Base-by-base conservation (phyloP, 2,329 filamentous ascomycete species). In the Ophiosphaerella narmari region DNA sequence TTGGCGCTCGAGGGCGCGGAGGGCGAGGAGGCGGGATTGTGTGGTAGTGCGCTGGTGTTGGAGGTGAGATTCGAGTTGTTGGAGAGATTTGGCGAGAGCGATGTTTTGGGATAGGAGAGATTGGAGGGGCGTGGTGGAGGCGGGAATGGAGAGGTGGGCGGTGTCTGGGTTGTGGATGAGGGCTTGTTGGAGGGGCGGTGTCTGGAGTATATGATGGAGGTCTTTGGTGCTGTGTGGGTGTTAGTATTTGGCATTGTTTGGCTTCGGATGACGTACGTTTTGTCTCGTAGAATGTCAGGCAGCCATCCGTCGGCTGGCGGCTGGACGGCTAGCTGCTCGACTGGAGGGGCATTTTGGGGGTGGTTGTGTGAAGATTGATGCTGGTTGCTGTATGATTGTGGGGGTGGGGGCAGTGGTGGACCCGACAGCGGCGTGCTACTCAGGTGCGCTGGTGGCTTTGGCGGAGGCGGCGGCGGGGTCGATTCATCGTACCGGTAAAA, bases 1-100 rank as follows among this genome's bases (percentile, higher is more conserved):
- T 66, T 93, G 88, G n/a, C 92, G 85, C 75, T 97, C 94, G 13
- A 97, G 83, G 1, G 90, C 89, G 64, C 93, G 89, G 18, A 94
- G 85, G 9, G 90, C 83, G 1, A 97, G 81, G 0, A 97, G 83
- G 51, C 92, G 87, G 3, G 90, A 87, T 68, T 96, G 91, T 0
- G 90, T 88, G 1, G 82, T 80, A 24, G 85, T 81, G 48, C 93
- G 87, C 64, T 87, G 82, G 56, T 81, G 81, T 9, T 74, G 70
- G 11, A 87, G 74, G 52, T 81, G 81, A 0, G 76, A 68, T 70
- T 90, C 88, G 5, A 86, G 78, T 33, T 83, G 80, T 21, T 79
- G 73, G 11, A 91, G 77, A 60, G 85, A 82, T 24, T 78, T 72
- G 6, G 90, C 87, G 7, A 93, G 82, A 34, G 84, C 79, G 53